These are phyloP conservation scores for Biscogniauxia marginata DNA, from an alignment of 2,329 filamentous ascomycete species.

Conservation along the genomic window DNA sequence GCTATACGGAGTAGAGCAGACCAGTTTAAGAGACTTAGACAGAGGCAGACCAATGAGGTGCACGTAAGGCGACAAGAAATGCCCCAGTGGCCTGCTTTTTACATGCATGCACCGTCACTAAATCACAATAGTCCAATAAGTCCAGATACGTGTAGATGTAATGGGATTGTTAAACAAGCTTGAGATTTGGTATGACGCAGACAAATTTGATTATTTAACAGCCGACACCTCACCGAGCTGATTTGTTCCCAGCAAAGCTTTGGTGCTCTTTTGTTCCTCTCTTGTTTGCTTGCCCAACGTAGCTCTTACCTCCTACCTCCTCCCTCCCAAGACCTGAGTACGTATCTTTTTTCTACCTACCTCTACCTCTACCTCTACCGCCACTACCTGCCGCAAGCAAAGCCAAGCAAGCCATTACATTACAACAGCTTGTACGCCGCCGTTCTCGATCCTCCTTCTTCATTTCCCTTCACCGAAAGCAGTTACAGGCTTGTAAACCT, in stretches of 20 bases:
- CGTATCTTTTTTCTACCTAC: neutral
- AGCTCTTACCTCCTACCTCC: neutral
- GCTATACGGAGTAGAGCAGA: neutral
- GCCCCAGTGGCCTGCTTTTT: neutral
- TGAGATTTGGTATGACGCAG: neutral
- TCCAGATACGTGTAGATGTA: neutral
- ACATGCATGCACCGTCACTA: neutral
- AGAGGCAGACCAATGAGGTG: too few relatives aligned
- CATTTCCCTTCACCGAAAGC: neutral
- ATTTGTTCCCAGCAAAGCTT: neutral
- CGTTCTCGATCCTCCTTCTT: neutral
- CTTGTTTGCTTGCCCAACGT: neutral
- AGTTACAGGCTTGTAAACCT: neutral
- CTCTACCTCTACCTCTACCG: neutral
- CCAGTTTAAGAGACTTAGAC: too few relatives aligned
- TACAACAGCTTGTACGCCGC: too few relatives aligned
- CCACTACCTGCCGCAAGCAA: neutral
- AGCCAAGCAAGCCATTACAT: neutral
- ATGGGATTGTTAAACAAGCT: slow-evolving; percentile 7
- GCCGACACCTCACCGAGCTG: neutral
- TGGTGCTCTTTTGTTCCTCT: neutral
- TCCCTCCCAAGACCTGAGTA: neutral
- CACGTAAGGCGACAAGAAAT: neutral
- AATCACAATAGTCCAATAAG: too few relatives aligned
- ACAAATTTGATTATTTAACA: neutral